These are phyloP conservation scores for Scortechinia acanthostroma DNA, from an alignment of 2,329 filamentous ascomycete genomes.

Conservation along the genomic window DNA sequence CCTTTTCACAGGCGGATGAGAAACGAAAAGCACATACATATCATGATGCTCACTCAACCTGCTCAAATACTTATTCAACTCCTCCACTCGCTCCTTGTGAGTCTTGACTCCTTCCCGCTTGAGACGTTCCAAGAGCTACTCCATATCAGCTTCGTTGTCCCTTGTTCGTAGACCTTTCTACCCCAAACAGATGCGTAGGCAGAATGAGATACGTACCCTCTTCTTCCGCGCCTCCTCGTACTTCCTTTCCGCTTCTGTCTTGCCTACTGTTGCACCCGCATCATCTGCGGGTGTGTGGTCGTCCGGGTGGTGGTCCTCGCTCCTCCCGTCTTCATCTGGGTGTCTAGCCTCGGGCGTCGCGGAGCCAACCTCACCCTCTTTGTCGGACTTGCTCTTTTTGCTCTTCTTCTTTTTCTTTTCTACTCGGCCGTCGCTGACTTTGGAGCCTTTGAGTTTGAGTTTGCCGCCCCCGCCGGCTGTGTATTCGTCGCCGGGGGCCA, in stretches of 20 bases:
- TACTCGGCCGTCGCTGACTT: slow-evolving; percentile 1
- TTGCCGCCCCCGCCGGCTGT: slow-evolving; percentile 1
- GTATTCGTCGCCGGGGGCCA: slow-evolving; percentile 1
- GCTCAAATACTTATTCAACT: slow-evolving; percentile 62
- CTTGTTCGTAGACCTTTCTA: background rate
- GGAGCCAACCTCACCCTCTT: slow-evolving; percentile 1
- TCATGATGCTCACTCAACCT: slow-evolving; percentile 65
- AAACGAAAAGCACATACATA: slow-evolving; percentile 36
- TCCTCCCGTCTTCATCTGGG: background rate
- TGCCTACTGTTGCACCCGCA: slow-evolving; percentile 7
- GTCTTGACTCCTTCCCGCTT: slow-evolving; percentile 58
- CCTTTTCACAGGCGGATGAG: background rate
- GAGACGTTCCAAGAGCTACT: slow-evolving; percentile 53
- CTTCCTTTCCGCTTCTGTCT: slow-evolving; percentile 5
- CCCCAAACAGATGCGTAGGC: background rate
- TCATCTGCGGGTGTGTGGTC: background rate
- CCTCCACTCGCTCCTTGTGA: slow-evolving; percentile 64
- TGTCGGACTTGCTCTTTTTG: background rate
- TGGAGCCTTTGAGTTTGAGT: slow-evolving; percentile 1
- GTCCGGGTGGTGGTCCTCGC: background rate
- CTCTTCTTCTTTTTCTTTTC: slow-evolving; percentile 2
- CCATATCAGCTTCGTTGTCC: too few species aligned
- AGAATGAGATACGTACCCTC: background rate
- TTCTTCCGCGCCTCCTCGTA: slow-evolving; percentile 5
- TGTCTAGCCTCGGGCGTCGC: background rate